Conservation (phyloP, 2,329 filamentous ascomycete genomes). For the Pseudomassariella vexata region DNA sequence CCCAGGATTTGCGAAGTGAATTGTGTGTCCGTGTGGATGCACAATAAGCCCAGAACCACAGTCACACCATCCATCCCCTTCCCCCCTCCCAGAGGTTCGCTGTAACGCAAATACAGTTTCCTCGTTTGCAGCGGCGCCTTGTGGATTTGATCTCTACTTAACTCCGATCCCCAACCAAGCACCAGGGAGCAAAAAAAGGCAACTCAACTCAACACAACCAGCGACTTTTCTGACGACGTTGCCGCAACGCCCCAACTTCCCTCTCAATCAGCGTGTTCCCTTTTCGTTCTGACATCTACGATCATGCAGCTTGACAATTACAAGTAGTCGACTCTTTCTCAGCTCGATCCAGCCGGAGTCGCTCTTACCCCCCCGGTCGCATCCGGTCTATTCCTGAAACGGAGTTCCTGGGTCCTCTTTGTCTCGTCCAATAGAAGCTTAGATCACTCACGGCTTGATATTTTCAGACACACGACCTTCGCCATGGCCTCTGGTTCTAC, state of each 20-base stretch:
- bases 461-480: constrained; percentile 12
- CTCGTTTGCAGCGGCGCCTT: too few relatives aligned
- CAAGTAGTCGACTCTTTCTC: constrained; percentile 23
- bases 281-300: constrained; percentile 9
- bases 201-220: neutral
- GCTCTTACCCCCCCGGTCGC: constrained; percentile 1
- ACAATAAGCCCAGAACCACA: constrained; percentile 1
- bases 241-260: neutral
- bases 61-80: neutral
- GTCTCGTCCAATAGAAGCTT: constrained; percentile 2
- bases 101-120: too few relatives aligned
- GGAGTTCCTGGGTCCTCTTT: neutral
- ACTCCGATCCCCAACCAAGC: too few relatives aligned
- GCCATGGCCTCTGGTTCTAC: constrained; percentile 22
- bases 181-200: too few relatives aligned
- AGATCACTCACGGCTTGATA: constrained; percentile 6
- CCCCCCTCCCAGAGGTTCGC: too few relatives aligned
- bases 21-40: constrained; percentile 6
- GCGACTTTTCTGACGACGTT: neutral
- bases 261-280: constrained; percentile 1
- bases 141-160: too few relatives aligned
- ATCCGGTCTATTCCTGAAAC: neutral
- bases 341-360: constrained; percentile 24
- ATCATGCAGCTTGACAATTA: constrained; percentile 27
- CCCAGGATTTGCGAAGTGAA: neutral